Evolutionary conservation across 164 flowering plant genomes (phyloP), one percentile per base, ranked within the genome.

Genomic region (Stephania yunnanensis): DNA sequence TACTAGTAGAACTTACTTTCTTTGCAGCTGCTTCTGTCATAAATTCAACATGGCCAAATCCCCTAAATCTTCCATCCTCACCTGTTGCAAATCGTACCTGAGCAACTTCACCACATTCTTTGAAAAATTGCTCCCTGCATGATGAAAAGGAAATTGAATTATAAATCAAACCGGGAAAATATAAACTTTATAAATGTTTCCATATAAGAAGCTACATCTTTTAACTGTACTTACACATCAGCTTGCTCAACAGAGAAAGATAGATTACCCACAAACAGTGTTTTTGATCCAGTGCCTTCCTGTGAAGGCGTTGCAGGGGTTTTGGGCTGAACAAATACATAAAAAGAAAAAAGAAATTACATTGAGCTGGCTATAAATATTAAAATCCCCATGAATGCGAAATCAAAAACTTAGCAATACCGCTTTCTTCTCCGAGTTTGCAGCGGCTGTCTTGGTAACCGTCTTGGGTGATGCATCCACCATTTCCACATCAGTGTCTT

Each of bases 31-130:
- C 95, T 15, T 76, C 88, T 12, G 92, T 79, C 22, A 86, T 86
- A 85, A 93, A 95, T 75, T 95, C 97, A 78, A 93, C 92, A 87
- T 95, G 97, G n/a, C 92, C 96, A 81, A 84, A 95, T 19, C 99
- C 99, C 79, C 75, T 92, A 64, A 88, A 86, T 5, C 74, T 75
- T 1, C 90, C 92, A 30, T 92, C 95, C 1, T 65, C 70, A 68
- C 84, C 75, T 11, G 78, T 53, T 10, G 94, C 80, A 58, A 95
- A 85, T 22, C 97, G 93, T 5, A 95, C 82, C 58, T 86, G 92
- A 15, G 81, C 88, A 80, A 92, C 73, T 78, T 90, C 89, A 36
- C 97, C 99, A 55, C 75, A 86, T 61, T 80, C 83, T 68, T 90
- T 82, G 69, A 95, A 93, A 79, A 95, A 93, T 12, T 89, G 76